Base-by-base conservation (phyloP, 768 basidiomycete genomes). In the Podaxis sp. region DNA sequence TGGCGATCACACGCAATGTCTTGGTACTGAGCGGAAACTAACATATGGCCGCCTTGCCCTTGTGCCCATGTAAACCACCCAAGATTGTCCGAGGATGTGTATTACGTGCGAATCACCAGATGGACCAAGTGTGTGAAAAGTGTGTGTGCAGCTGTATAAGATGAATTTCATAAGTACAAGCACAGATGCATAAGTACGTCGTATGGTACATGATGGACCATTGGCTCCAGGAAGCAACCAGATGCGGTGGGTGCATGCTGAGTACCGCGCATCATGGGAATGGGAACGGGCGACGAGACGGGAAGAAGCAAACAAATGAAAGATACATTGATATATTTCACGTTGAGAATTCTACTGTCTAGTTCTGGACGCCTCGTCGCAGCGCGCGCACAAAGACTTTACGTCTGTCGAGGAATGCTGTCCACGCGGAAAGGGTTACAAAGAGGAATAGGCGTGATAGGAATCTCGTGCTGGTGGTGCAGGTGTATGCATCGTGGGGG, bases 401-500 rank as follows among this genome's bases (percentile, higher is more conserved):
- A 52, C 50, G 58, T 59, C 58, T 52, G 50, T 27, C 18, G 40
- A 27, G 59, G 51, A 35, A 44, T 21, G 28, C 7, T 44, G 28
- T 11, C 59, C 59, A 53, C 32, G 59, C 42, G 59, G 51, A 57
- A 48, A 37, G 10, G 5, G n/a, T 13, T 55, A 18, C 9, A 18
- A 48, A 23, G 40, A 42, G 47, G 44, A 18, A 48, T 21, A 23
- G 47, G n/a, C 28, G 36, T 50, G 57, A 58, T 23, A 50, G 18
- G 35, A 25, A 36, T 25, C 57, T 58, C 57, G 57, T 58, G 57
- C 47, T 50, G 13, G 36, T 46, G 55, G 55, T 56, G 55, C 55
- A 47, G 42, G 32, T 58, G 57, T 36, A 38, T 50, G 21, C 57
- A 57, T 50, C 35, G 57, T 58, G 57, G 57, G 50, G 13, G 36